Evolutionary conservation across 2,329 filamentous ascomycete genomes (phyloP), one percentile per base, ranked within the genome.

Genomic region (Stemphylium vesicarium): DNA sequence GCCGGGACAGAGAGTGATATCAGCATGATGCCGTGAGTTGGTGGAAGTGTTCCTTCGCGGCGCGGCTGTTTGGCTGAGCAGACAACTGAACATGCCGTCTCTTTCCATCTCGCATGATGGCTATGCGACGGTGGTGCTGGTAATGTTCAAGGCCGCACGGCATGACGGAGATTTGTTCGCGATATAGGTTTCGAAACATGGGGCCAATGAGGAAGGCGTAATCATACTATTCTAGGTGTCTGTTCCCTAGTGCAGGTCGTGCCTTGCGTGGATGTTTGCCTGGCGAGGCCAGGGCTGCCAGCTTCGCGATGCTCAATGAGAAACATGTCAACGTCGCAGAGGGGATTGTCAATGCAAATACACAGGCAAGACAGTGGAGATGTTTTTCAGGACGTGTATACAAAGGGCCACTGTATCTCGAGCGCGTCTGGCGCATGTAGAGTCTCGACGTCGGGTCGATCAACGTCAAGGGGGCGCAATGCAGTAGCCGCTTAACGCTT

Each of bases 121-220:
- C 26, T 11, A n/a, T 36, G 33, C 15, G 33, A 16, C 15, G 33
- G 33, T 15, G 33, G 8, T 36, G 33, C 6, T 37, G 12, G 18
- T 47, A 4, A 26, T 46, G 20, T n/a, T 26, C 26, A 36, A 22
- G 44, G 51, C 38, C 26, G 18, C 16, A 15, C 12, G 22, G 24
- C 18, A 29, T 31, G 35, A 29, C 45, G 38, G 41, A 44, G 33
- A 50, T 44, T 38, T 32, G 33, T 18, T 16, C 33, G 55, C 38
- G 42, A 45, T 24, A 43, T 46, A 22, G 45, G 59, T 55, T 50
- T 57, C 39, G 49, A 59, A 64, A 64, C 53, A 10, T 16, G 48
- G 40, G 40, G 50, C 63, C 52, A 60, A 62, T 64, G 32, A 49
- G 47, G 31, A 18, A 20, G 31, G 43, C 11, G 42, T 44, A 49